Percentiles rank a stretch among this genome's conserved stretches.
phyloP scores from a whole-genome alignment of 2,329 filamentous ascomycete genomes.

The Epichloe sp. region DNA sequence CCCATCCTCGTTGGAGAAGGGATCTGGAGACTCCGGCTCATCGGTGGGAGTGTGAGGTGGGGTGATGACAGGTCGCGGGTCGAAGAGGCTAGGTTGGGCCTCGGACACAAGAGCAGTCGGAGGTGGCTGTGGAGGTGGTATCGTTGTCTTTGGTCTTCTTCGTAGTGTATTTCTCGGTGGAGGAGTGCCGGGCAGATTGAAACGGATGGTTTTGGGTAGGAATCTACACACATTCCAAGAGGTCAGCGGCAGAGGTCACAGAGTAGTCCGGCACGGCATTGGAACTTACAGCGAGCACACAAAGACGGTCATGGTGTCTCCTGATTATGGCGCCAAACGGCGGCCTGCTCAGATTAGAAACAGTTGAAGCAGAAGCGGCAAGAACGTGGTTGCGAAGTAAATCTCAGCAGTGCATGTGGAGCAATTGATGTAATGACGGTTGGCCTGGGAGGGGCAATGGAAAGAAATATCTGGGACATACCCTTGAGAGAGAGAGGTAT shows the following conservation, averaged over 20 bases:
- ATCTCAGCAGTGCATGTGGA: neutral
- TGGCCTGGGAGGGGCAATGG: neutral
- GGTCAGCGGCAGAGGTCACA: neutral
- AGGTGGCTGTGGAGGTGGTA: constrained; percentile 14
- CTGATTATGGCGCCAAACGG: neutral
- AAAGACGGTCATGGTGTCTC: constrained; percentile 26
- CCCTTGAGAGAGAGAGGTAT: neutral
- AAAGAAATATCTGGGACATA: neutral
- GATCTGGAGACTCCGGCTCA: constrained; percentile 30
- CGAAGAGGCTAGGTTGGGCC: constrained; percentile 40
- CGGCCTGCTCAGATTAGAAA: neutral
- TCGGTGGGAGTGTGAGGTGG: constrained; percentile 43
- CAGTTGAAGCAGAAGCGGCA: neutral
- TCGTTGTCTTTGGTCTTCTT: constrained; percentile 16
- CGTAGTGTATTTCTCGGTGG: constrained; percentile 22
- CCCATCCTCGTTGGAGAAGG: constrained; percentile 46
- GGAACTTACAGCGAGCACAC: constrained; percentile 26
- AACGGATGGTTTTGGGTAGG: constrained; percentile 84
- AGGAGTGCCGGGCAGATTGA: constrained; percentile 51
- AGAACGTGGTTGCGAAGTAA: neutral
- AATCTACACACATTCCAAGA: constrained; percentile 44
- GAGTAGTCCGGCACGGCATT: neutral
- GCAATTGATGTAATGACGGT: neutral
- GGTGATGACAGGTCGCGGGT: constrained; percentile 33
- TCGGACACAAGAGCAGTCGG: constrained; percentile 15